Evolutionary conservation across 805 yeast genomes (phyloP), one percentile per base, ranked within the genome.

Genomic region (Yamadazyma nakazawae): DNA sequence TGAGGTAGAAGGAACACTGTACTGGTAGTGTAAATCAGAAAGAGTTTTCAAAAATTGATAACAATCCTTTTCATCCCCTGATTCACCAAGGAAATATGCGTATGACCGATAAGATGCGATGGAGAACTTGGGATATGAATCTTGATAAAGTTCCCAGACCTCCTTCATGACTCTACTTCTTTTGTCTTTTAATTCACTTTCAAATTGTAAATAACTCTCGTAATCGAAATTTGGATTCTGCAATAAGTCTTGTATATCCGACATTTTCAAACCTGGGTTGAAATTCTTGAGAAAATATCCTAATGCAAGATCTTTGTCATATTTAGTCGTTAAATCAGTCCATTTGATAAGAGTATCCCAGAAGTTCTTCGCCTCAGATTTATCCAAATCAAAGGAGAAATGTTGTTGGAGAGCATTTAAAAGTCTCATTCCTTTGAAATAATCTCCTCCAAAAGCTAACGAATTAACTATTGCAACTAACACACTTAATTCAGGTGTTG

Each of bases 301-400:
- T 37, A 71, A 57, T 16, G 68, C 67, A 14, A 57, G 51, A 19
- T 53, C 47, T 30, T 63, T 61, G 10, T 60, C 56, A 49, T 44
- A 70, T 37, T 57, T 55, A 19, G 75, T 67, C n/a, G 62, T 48
- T 30, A 59, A 48, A 44, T 70, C 67, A 44, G 67, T 60, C 75
- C 75, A 70, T 42, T 59, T 59, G 53, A 72, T 63, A 2, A 69
- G 42, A 37, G 55, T 58, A 47, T 63, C 69, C 75, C 75, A 72
- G 47, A 72, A 63, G 2, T 53, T 42, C 47, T 56, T 57, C 25
- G 67, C 46, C 8, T 44, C 37, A 3, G 35, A 30, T 2, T 46
- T 37, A 12, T 53, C 47, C 21, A 63, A 47, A 34, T 61, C 59
- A 8, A 56, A 47, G 24, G 51, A 49, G 45, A 66, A 72, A 30